Base-by-base conservation (phyloP, 345 rosid genomes). In the Kernera saxatilis region DNA sequence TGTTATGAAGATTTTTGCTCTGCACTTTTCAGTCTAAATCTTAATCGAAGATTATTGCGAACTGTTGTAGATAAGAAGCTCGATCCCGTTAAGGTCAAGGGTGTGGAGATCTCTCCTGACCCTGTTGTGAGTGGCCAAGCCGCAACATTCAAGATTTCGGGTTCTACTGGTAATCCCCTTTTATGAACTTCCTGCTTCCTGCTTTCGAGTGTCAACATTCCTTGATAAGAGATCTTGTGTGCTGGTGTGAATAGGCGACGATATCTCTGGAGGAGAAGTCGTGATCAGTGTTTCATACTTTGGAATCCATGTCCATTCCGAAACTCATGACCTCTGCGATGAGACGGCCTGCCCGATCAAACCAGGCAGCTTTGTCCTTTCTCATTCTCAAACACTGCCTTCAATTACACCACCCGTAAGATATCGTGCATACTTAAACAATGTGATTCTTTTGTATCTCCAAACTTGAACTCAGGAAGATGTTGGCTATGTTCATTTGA, bases 311-410 rank as follows among this genome's bases (percentile, higher is more conserved):
- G 79, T 89, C 53, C 91, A 78, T 75, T 49, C 70, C 5, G 91
- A 89, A 76, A 75, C 79, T 32, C 88, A 59, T 45, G 84, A 86
- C 48, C 82, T 87, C 64, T 87, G 96, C 23, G 80, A 87, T 5
- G 84, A 84, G 79, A 75, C 79, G 1, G 49, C 81, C 3, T 87
- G 96, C 63, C 93, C 91, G 0, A 17, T 89, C 18, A 29, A 81
- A 14, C 64, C 65, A 3, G 89, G 93, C 61, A 53, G 51, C 77
- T 89, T 89, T 71, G 69, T 79, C 57, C 96, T 89, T 77, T 78
- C 90, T 55, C 89, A 87, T 73, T 77, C 82, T 36, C 87, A 89
- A 71, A 82, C 81, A 41, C 59, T 87, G 40, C 91, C 96, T 12
- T 48, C 35, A 15, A 69, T 81, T 51, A 74, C 95, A 37, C 92